These are phyloP conservation scores for Podospora conica DNA, from an alignment of 495 filamentous ascomycete species.

Conservation along the genomic window DNA sequence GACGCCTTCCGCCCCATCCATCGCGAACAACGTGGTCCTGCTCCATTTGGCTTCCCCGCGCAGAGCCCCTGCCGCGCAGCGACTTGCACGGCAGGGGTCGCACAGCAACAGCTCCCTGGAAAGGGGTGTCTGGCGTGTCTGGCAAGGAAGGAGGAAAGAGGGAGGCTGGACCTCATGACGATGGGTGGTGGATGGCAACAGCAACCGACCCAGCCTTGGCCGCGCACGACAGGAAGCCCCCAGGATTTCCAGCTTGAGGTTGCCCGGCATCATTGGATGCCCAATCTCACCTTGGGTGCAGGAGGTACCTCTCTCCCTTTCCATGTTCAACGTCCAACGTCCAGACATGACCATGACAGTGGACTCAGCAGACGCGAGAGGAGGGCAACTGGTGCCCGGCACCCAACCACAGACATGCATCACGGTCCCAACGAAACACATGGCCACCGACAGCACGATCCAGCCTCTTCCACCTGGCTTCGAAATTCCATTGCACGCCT, in stretches of 20 bases:
- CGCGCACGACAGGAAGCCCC: background rate
- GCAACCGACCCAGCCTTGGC: background rate
- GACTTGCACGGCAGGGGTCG: background rate
- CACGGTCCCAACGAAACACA: too few relatives aligned
- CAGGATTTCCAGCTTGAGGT: background rate
- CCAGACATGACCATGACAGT: constrained; percentile 5
- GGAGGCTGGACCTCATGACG: background rate
- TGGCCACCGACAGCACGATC: background rate
- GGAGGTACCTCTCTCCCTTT: background rate
- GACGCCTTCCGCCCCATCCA: constrained; percentile 10
- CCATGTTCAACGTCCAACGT: background rate
- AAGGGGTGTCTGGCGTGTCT: too few relatives aligned
- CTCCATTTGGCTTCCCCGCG: constrained; percentile 20
- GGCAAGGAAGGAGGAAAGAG: background rate
- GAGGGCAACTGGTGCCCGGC: background rate
- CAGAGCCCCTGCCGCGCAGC: constrained; percentile 10
- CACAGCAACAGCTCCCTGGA: background rate
- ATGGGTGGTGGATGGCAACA: too few relatives aligned
- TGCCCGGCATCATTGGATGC: constrained; percentile 10
- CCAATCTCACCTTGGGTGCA: constrained; percentile 6
- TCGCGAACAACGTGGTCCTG: constrained; percentile 17
- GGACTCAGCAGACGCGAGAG: background rate
- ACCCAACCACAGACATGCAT: background rate
- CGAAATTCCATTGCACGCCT: background rate
- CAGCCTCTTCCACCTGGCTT: background rate